Conservation (phyloP, 179 eudicot species). For the Pouteria campechiana region DNA sequence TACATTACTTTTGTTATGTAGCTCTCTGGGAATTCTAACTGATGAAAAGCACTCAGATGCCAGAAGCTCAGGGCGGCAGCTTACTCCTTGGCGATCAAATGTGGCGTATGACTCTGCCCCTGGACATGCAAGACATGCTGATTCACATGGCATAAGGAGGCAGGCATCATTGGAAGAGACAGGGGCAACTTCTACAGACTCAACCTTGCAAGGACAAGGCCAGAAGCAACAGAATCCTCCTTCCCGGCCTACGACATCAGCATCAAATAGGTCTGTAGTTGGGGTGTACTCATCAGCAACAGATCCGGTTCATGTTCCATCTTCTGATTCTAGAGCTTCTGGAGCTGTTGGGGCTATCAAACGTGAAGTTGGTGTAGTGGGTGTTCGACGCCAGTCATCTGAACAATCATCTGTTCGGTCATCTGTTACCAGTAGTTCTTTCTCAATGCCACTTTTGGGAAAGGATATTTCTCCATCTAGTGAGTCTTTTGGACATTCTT, state of each 20-base stretch:
- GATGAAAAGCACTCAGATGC: conserved; percentile 41
- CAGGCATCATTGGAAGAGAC: conserved; percentile 27
- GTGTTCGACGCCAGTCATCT: conserved; percentile 56
- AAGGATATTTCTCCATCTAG: conserved; percentile 25
- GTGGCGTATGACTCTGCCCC: conserved; percentile 27
- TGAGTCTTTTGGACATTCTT: conserved; percentile 23
- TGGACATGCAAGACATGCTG: conserved; percentile 22
- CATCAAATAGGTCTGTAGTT: conserved; percentile 43
- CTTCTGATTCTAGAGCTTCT: conserved; percentile 60
- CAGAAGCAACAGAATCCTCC: conserved; percentile 29
- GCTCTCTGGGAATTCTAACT: conserved; percentile 27
- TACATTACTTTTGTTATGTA: conserved; percentile 14
- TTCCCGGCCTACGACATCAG: conserved; percentile 14
- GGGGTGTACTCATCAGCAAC: conserved; percentile 84
- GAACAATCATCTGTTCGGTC: conserved; percentile 38
- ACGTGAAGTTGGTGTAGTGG: conserved; percentile 88
- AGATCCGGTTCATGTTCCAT: conserved; percentile 95
- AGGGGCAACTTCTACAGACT: conserved; percentile 10
- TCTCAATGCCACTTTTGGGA: conserved; percentile 29
- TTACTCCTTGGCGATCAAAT: conserved; percentile 21
- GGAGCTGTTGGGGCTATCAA: conserved; percentile 63
- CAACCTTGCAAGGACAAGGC: conserved; percentile 18
- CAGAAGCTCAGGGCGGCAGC: conserved; percentile 19
- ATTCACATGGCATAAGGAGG: conserved; percentile 14
- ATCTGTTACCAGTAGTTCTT: conserved; percentile 31